phyloP scores from a whole-genome alignment of 768 basidiomycete genomes.

The Wakefieldia striispora region DNA sequence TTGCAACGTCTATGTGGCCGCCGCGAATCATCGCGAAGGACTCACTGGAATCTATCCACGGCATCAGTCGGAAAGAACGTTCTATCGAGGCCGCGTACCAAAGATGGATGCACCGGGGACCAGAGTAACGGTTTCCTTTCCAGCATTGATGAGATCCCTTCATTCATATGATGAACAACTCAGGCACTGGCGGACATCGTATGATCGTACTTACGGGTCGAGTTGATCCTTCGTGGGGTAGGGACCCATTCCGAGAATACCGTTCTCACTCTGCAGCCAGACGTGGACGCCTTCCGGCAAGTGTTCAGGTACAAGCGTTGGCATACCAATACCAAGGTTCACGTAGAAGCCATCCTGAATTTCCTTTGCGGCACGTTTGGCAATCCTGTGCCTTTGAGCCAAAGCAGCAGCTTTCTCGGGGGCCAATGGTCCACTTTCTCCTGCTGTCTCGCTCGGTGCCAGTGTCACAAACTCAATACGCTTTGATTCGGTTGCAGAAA shows the following conservation, averaged over 20 bases:
- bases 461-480: slow-evolving; percentile 74
- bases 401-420: slow-evolving; percentile 54
- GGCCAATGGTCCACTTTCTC: slow-evolving; percentile 27
- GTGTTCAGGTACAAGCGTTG: slow-evolving; percentile 82
- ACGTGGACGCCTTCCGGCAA: slow-evolving; percentile 70
- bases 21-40: slow-evolving; percentile 98
- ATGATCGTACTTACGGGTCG: slow-evolving; percentile 61
- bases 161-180: slow-evolving; percentile 27
- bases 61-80: background rate
- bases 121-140: slow-evolving; percentile 92
- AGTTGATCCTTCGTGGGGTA: slow-evolving; percentile 79
- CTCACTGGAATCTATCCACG: slow-evolving; percentile 68
- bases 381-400: slow-evolving; percentile 69
- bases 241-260: slow-evolving; percentile 87
- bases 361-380: slow-evolving; percentile 84
- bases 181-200: background rate
- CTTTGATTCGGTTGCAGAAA: slow-evolving; percentile 73
- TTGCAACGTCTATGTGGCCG: slow-evolving; percentile 91
- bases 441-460: slow-evolving; percentile 44
- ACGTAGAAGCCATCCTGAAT: slow-evolving; percentile 86
- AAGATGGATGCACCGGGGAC: slow-evolving; percentile 91
- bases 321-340: slow-evolving; percentile 90
- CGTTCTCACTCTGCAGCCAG: slow-evolving; percentile 93
- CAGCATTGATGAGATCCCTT: slow-evolving; percentile 91
- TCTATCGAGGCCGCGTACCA: slow-evolving; percentile 46